Evolutionary conservation across 495 filamentous ascomycete genomes (phyloP).

Genomic region (Friedmanniomyces endolithicus): DNA sequence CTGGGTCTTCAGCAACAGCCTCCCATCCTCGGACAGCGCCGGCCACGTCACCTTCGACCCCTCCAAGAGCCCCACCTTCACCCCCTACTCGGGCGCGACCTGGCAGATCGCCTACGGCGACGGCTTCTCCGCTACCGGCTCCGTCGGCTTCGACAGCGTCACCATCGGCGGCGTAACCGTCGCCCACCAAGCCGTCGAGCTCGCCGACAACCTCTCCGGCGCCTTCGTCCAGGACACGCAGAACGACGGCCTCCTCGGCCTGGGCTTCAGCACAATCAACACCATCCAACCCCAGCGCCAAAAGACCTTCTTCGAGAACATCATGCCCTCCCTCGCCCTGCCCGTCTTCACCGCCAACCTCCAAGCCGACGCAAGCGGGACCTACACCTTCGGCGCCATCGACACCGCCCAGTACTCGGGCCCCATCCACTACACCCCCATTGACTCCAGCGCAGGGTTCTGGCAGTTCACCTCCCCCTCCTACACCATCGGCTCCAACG

Average conservation of each 20-base stretch:
- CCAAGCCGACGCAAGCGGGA: conserved; percentile 45
- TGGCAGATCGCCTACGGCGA: conserved; percentile 72
- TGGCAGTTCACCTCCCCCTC: conserved; percentile 56
- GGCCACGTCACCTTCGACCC: conserved; percentile 55
- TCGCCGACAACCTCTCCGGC: conserved; percentile 50
- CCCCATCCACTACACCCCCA: conserved; percentile 46
- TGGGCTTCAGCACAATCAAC: conserved; percentile 66
- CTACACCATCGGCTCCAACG: conserved; percentile 44
- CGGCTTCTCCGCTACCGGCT: conserved; percentile 50
- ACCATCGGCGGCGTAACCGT: conserved; percentile 61
- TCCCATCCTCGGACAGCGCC: conserved; percentile 33
- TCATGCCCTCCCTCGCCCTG: conserved; percentile 46
- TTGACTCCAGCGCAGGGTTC: conserved; percentile 55
- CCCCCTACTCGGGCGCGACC: conserved; percentile 33
- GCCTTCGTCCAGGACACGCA: conserved; percentile 49
- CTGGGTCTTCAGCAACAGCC: conserved; percentile 66
- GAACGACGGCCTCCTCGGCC: conserved; percentile 64
- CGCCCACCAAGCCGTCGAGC: conserved; percentile 53
- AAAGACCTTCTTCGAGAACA: conserved; percentile 75
- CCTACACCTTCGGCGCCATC: conserved; percentile 67
- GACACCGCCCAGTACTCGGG: conserved; percentile 55
- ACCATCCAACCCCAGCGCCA: conserved; percentile 51
- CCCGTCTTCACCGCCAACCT: conserved; percentile 66
- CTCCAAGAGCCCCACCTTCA: conserved; percentile 43
- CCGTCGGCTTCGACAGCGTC: conserved; percentile 60